phyloP scores from a whole-genome alignment of 2,329 filamentous ascomycete species.

The Rhinocladiella similis region DNA sequence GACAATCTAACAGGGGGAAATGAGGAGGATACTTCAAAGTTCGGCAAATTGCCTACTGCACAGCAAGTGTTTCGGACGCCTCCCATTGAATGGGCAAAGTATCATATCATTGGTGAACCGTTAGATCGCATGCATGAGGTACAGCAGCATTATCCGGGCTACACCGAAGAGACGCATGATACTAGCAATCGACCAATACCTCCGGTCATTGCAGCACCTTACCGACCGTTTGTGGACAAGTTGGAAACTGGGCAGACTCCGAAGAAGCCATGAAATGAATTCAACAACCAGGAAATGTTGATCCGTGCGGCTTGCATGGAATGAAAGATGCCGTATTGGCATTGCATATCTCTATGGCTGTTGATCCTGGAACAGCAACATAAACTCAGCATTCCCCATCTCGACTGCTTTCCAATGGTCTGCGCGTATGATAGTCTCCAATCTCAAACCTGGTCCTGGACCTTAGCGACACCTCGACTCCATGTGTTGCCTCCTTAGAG shows the following conservation, averaged over 20 bases:
- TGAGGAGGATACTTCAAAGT: slow-evolving; percentile 42
- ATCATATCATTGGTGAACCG: slow-evolving; percentile 81
- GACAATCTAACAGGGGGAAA: slow-evolving; percentile 33
- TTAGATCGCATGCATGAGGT: slow-evolving; percentile 83
- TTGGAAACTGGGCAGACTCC: slow-evolving; percentile 33
- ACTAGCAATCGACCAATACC: slow-evolving; percentile 41
- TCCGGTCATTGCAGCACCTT: slow-evolving; percentile 58
- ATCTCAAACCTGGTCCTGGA: neutral
- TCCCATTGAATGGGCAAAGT: slow-evolving; percentile 92
- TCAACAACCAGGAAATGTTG: neutral
- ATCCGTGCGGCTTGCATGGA: neutral
- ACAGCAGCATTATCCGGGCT: slow-evolving; percentile 64
- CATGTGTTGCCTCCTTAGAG: neutral
- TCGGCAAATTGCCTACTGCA: slow-evolving; percentile 69
- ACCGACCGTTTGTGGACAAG: slow-evolving; percentile 59
- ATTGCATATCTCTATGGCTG: neutral
- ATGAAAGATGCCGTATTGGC: neutral
- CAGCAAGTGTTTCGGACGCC: slow-evolving; percentile 85
- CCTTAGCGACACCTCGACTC: neutral
- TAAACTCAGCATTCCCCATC: neutral
- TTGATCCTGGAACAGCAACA: neutral
- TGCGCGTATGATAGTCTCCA: neutral
- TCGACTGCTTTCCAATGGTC: neutral
- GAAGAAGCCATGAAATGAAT: slow-evolving; percentile 1
- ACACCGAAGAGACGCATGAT: slow-evolving; percentile 34